Base-by-base conservation (phyloP, 331 rosid genomes). In the Spiraea crenata region DNA sequence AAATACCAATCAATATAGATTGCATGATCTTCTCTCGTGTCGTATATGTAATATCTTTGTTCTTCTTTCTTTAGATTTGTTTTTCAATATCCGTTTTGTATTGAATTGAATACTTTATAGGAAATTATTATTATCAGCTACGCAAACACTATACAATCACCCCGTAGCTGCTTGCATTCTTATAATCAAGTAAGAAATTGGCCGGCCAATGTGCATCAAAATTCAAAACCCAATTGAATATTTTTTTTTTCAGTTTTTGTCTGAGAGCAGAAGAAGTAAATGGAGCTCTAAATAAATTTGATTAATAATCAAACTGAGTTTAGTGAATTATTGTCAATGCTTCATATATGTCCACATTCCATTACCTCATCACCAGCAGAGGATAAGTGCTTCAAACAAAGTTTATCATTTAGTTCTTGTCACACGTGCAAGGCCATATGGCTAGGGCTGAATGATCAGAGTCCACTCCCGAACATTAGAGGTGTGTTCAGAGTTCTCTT, bases 261-360 rank as follows among this genome's bases (percentile, higher is more conserved):
- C 50, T 40, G 63, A 52, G 46, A 39, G 20, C 15, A 0, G 7
- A 0, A 42, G 31, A 67, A 51, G 38, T 50, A 67, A 35, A 34
- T 35, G 31, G 16, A 45, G 57, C 41, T 46, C 5, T 9, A 35
- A 14, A 34, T 66, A 13, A 20, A 47, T 31, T 47, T 61, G 34
- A 38, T 39, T 35, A 15, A 59, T 35, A 59, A 42, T 42, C 9
- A 42, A 42, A 42, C 9, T 42, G 11, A 42, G 8, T 17, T 65
- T 15, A 13, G 16, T 65, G 31, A 34, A 7, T 9, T 34, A 20
- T 31, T 31, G 44, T 7, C 57, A 65, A 47, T 34, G 13, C 31
- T 65, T 65, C 44, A 49, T 25, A 63, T 65, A 34, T 9, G 70
- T 65, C 57, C 70, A 47, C 54, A 65, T 65, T 65, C 34, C 7